These are phyloP conservation scores for Brachypodium distachyon DNA, from an alignment of 202 grass and related monocot genomes.

Conservation along the genomic window DNA sequence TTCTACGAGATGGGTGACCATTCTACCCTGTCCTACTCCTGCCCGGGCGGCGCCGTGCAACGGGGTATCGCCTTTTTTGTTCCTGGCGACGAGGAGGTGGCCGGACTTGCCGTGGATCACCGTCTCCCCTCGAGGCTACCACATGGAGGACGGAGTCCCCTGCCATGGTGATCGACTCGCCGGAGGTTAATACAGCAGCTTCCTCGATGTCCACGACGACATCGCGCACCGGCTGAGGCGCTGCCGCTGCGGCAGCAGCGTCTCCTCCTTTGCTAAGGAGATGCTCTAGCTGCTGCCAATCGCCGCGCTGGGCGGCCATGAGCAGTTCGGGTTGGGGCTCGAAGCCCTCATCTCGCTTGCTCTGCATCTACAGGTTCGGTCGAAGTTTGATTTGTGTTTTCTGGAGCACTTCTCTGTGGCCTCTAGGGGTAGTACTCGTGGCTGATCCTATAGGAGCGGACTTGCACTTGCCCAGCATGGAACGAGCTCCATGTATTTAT, in stretches of 20 bases:
- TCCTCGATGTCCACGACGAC: neutral
- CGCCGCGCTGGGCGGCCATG: neutral
- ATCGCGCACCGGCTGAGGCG: neutral
- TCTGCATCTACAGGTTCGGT: no score
- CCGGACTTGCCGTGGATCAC: neutral
- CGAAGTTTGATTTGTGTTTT: neutral
- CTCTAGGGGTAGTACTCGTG: no score
- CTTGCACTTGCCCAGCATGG: no score
- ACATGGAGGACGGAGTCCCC: slow-evolving; percentile 9
- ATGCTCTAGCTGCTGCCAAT: neutral
- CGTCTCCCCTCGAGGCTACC: neutral
- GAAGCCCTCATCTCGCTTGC: neutral
- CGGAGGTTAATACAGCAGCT: neutral
- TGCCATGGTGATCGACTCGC: neutral
- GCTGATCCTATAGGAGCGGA: no score
- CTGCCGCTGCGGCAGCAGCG: no score
- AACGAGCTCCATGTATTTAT: no score
- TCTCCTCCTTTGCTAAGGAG: neutral
- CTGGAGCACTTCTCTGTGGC: neutral
- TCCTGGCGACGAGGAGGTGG: neutral
- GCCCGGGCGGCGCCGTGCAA: slow-evolving; percentile 30
- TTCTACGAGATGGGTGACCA: slow-evolving; percentile 12
- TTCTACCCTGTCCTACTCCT: neutral
- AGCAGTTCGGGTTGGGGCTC: neutral
- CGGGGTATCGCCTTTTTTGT: slow-evolving; percentile 19